These are phyloP conservation scores for Pestalotiopsis sp. DNA, from an alignment of 2,329 filamentous ascomycete species.

Conservation along the genomic window DNA sequence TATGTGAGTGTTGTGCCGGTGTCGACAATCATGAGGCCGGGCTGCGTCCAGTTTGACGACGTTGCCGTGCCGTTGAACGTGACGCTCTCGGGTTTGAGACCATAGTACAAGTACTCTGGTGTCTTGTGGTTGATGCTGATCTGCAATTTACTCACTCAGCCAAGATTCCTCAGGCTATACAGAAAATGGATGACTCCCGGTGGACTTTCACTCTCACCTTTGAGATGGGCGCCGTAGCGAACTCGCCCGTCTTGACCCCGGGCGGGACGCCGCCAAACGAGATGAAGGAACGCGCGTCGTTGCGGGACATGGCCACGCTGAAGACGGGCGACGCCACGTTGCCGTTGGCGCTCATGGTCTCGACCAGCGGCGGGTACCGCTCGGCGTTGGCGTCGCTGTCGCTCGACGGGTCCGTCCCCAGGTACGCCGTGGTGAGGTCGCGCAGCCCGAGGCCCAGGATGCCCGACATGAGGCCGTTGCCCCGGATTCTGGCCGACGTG, in stretches of 20 bases:
- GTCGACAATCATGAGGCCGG: conserved; percentile 30
- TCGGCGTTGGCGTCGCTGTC: conserved; percentile 22
- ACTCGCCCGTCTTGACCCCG: conserved; percentile 25
- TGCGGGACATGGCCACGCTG: conserved; percentile 32
- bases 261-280: conserved; percentile 33
- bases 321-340: conserved; percentile 24
- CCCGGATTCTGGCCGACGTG: conserved; percentile 27
- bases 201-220: conserved; percentile 20
- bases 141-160: background rate
- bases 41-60: conserved; percentile 16
- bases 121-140: conserved; percentile 2
- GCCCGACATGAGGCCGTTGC: conserved; percentile 31
- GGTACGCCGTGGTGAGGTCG: conserved; percentile 28
- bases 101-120: conserved; percentile 30
- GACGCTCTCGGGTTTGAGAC: conserved; percentile 22
- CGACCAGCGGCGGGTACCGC: conserved; percentile 28
- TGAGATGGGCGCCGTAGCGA: conserved; percentile 25
- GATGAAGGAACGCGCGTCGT: conserved; percentile 29
- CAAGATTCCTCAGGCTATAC: too few relatives aligned
- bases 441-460: conserved; percentile 33
- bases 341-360: conserved; percentile 24
- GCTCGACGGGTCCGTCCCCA: conserved; percentile 18
- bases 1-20: conserved; percentile 33
- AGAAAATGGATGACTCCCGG: too few relatives aligned
- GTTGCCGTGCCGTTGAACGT: conserved; percentile 20